Evolutionary conservation across 2,329 filamentous ascomycete genomes (phyloP).

Genomic region (Elsinoe fawcettii): DNA sequence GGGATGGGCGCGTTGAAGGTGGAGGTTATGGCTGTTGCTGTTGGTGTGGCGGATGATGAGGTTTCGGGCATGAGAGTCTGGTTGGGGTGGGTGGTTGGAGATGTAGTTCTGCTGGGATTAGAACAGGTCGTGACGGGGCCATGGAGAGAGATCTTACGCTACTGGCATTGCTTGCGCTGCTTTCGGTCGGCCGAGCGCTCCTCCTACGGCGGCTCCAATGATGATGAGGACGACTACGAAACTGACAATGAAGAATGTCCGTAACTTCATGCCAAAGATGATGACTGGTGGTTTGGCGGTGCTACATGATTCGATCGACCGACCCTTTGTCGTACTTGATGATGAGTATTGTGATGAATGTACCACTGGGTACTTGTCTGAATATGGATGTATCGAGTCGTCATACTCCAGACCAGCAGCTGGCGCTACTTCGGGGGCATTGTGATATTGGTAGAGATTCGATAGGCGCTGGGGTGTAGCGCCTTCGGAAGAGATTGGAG

Average conservation of each 20-base stretch:
- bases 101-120: constrained; percentile 17
- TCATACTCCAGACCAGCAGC: constrained; percentile 34
- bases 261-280: constrained; percentile 34
- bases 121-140: constrained; percentile 18
- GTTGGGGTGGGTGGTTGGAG: constrained; percentile 12
- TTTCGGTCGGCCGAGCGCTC: constrained; percentile 26
- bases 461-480: constrained; percentile 22
- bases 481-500: constrained; percentile 13
- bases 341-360: constrained; percentile 17
- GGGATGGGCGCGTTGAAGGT: constrained; percentile 26
- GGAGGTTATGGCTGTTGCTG: constrained; percentile 21
- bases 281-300: constrained; percentile 29
- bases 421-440: constrained; percentile 33
- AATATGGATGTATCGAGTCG: constrained; percentile 29
- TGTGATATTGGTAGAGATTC: constrained; percentile 34
- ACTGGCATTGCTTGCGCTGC: constrained; percentile 8
- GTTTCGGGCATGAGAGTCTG: constrained; percentile 11
- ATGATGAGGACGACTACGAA: constrained; percentile 27
- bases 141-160: background rate
- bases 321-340: constrained; percentile 20
- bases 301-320: constrained; percentile 17
- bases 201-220: constrained; percentile 32
- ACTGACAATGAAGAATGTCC: constrained; percentile 30
- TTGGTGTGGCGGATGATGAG: constrained; percentile 18
- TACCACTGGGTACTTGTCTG: constrained; percentile 33